Conservation (phyloP, 2,329 filamentous ascomycete species). For the Pestalotiopsis sp. region DNA sequence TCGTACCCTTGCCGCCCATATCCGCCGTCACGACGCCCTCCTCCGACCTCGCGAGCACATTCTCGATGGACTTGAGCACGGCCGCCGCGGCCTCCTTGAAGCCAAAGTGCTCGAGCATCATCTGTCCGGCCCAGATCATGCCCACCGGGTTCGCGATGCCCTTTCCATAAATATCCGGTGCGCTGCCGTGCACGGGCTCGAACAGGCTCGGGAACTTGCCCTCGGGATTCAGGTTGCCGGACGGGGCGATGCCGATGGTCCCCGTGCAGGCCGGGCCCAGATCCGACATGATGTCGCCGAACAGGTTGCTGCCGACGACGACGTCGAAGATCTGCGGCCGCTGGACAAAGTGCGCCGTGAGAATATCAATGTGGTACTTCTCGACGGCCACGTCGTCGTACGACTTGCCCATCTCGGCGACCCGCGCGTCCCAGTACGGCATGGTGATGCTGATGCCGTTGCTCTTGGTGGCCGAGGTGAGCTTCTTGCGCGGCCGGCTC, state of each 20-base stretch:
- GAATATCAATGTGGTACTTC: constrained; percentile 67
- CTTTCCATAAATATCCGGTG: constrained; percentile 66
- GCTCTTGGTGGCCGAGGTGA: constrained; percentile 69
- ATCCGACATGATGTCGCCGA: constrained; percentile 65
- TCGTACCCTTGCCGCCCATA: constrained; percentile 59
- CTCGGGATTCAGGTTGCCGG: constrained; percentile 64
- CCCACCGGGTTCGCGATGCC: constrained; percentile 66
- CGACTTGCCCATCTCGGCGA: constrained; percentile 50
- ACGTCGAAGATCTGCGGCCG: constrained; percentile 61
- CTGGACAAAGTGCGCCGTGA: constrained; percentile 64
- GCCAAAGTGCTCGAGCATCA: constrained; percentile 69
- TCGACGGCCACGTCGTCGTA: constrained; percentile 61
- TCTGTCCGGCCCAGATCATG: constrained; percentile 71
- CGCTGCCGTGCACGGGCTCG: constrained; percentile 66
- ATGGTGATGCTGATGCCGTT: constrained; percentile 67
- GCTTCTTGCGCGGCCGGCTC: constrained; percentile 53
- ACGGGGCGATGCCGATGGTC: constrained; percentile 69
- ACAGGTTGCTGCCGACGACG: constrained; percentile 64
- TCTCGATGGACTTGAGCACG: constrained; percentile 30
- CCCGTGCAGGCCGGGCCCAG: constrained; percentile 66
- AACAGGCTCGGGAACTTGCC: constrained; percentile 63
- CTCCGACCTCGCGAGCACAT: constrained; percentile 42
- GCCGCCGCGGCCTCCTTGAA: constrained; percentile 57
- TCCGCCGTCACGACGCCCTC: constrained; percentile 59
- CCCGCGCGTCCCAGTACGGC: constrained; percentile 68